These are phyloP conservation scores for Anisogramma anomala DNA, from an alignment of 2,329 filamentous ascomycete species.

Conservation along the genomic window DNA sequence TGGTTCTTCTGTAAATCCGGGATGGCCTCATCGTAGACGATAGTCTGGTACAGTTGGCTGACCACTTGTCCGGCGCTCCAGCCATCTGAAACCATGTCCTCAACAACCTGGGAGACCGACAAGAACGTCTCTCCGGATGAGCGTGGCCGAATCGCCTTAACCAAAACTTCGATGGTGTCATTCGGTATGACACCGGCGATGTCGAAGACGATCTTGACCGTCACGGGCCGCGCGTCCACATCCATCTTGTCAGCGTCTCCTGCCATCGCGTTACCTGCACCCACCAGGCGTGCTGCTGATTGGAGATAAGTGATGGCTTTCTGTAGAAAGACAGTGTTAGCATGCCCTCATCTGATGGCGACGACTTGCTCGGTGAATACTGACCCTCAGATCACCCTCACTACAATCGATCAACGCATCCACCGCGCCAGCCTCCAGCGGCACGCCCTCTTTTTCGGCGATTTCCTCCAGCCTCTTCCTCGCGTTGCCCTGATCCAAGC, in stretches of 20 bases:
- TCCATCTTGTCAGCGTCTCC: constrained; percentile 46
- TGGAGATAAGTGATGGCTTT: constrained; percentile 96
- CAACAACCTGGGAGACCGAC: constrained; percentile 65
- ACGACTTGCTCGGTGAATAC: too few species aligned
- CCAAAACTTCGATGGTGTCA: constrained; percentile 55
- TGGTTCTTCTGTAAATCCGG: constrained; percentile 79
- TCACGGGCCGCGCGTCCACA: constrained; percentile 49
- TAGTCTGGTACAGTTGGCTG: constrained; percentile 62
- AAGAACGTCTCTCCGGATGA: constrained; percentile 56
- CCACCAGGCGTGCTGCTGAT: constrained; percentile 80
- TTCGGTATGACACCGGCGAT: constrained; percentile 91
- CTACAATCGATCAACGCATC: constrained; percentile 77
- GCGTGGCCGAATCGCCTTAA: constrained; percentile 64
- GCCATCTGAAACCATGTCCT: constrained; percentile 87
- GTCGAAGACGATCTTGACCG: constrained; percentile 74
- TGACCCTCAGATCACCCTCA: constrained; percentile 89
- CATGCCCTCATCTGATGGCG: too few species aligned
- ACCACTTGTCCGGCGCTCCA: constrained; percentile 92
- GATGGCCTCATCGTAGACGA: constrained; percentile 76
- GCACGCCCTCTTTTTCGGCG: constrained; percentile 65
- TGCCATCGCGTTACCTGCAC: constrained; percentile 43
- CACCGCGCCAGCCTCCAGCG: constrained; percentile 64
- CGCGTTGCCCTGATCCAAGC: constrained; percentile 76
- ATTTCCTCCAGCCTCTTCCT: constrained; percentile 71
- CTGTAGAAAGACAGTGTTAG: too few species aligned